Conservation (phyloP, 306 rosid genomes). For the Begonia fuchsioides region DNA sequence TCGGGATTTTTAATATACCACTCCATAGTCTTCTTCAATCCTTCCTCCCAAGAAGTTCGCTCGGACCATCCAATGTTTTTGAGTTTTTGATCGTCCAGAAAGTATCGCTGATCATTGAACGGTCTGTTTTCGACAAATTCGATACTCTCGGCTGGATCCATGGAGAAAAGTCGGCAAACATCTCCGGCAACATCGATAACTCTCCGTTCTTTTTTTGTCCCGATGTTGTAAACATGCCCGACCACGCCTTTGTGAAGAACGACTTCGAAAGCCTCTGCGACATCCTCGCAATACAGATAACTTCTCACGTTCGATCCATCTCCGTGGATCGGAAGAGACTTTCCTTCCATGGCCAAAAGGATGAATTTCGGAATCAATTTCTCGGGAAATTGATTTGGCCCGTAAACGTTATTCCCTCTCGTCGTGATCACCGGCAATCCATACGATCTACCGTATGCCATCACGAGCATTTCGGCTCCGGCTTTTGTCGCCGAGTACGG, state of each 20-base stretch:
- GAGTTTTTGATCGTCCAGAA: slow-evolving; percentile 38
- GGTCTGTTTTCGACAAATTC: slow-evolving; percentile 47
- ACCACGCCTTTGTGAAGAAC: slow-evolving; percentile 53
- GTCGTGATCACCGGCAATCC: slow-evolving; percentile 52
- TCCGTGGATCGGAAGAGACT: slow-evolving; percentile 49
- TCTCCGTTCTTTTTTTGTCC: slow-evolving; percentile 52
- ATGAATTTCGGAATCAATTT: slow-evolving; percentile 48
- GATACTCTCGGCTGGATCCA: slow-evolving; percentile 23
- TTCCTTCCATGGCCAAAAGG: slow-evolving; percentile 49
- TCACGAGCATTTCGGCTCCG: slow-evolving; percentile 59
- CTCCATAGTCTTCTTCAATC: slow-evolving; percentile 25
- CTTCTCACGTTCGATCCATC: slow-evolving; percentile 57
- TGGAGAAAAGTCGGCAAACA: slow-evolving; percentile 31
- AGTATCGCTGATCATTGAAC: slow-evolving; percentile 47
- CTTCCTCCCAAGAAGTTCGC: slow-evolving; percentile 29
- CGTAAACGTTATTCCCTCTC: slow-evolving; percentile 52
- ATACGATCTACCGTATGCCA: slow-evolving; percentile 54
- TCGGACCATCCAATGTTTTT: slow-evolving; percentile 31
- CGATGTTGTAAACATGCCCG: slow-evolving; percentile 46
- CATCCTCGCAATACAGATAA: slow-evolving; percentile 51
- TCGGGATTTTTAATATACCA: slow-evolving; percentile 29
- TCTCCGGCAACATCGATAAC: slow-evolving; percentile 44
- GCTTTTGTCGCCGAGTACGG: slow-evolving; percentile 58
- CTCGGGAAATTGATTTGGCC: slow-evolving; percentile 54
- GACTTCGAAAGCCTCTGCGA: slow-evolving; percentile 57